Conservation (phyloP, 2,329 filamentous ascomycete species). For the Colletotrichum musae region DNA sequence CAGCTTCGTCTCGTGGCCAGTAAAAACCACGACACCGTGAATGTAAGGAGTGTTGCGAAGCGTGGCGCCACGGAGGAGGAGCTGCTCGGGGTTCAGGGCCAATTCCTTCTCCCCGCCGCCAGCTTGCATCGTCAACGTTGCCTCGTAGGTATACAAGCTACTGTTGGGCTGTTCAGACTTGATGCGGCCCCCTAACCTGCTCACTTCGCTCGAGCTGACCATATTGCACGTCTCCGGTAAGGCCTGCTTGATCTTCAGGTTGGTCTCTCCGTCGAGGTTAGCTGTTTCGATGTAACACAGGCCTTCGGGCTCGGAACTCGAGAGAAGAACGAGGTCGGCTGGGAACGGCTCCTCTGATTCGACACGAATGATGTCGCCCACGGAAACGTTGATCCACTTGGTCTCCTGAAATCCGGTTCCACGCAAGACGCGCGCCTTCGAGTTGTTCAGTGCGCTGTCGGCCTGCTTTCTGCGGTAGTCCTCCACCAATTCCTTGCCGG, state of each 20-base stretch:
- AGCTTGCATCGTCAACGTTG: constrained; percentile 90
- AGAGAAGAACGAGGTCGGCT: constrained; percentile 90
- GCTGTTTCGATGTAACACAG: constrained; percentile 99
- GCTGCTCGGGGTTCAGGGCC: constrained; percentile 89
- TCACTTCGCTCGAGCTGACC: constrained; percentile 89
- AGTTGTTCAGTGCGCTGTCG: constrained; percentile 89
- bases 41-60: constrained; percentile 97
- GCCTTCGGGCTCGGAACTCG: constrained; percentile 96
- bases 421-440: constrained; percentile 85
- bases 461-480: constrained; percentile 92
- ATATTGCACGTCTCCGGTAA: constrained; percentile 91
- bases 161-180: constrained; percentile 98
- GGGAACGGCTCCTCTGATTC: constrained; percentile 97
- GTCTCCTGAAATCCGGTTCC: constrained; percentile 88
- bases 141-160: constrained; percentile 98
- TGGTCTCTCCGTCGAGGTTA: constrained; percentile 97
- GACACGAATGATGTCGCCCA: constrained; percentile 93
- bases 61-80: constrained; percentile 92
- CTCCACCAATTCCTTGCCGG: constrained; percentile 93
- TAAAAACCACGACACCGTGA: constrained; percentile 96
- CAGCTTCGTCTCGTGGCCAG: constrained; percentile 97
- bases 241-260: constrained; percentile 98
- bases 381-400: constrained; percentile 93
- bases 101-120: constrained; percentile 95
- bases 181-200: constrained; percentile 86